Conservation (phyloP, 1,139 yeast genomes). For the Trichomonascaceae sp. region DNA sequence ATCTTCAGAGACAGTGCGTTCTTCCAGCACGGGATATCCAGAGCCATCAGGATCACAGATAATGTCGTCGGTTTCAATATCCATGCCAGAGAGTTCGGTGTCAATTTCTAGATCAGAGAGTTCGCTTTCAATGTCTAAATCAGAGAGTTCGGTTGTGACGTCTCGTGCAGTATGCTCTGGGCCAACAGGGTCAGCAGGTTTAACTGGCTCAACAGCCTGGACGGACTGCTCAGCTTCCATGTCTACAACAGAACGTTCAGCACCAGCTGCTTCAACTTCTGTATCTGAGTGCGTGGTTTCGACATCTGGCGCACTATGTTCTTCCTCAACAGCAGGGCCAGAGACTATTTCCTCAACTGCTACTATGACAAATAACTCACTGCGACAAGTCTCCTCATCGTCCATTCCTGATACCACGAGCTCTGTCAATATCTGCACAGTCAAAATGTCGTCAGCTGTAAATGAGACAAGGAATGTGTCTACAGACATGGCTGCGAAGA, state of each 20-base stretch:
- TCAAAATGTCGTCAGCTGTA: background rate
- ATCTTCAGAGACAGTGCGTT: background rate
- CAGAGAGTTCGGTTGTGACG: background rate
- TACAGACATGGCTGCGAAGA: background rate
- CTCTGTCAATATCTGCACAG: background rate
- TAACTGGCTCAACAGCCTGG: background rate
- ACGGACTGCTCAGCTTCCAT: background rate
- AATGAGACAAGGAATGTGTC: background rate
- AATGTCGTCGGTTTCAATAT: too few relatives aligned
- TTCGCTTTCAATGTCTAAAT: background rate
- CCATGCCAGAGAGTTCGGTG: too few relatives aligned
- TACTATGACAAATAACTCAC: background rate
- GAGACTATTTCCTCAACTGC: background rate
- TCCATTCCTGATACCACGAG: background rate
- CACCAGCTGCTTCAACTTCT: background rate
- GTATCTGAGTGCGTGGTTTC: background rate
- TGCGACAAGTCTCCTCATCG: background rate
- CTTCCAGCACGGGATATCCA: too few relatives aligned
- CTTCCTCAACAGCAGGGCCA: background rate
- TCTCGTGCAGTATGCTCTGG: background rate
- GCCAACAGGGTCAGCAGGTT: background rate
- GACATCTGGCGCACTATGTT: background rate
- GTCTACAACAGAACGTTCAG: background rate
- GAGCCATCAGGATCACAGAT: too few relatives aligned
- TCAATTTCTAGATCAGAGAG: background rate